A percentile compares a stretch with the other conserved stretches of the same genome.
phyloP scores from a whole-genome alignment of 495 filamentous ascomycete species.

The Niebla homalea region DNA sequence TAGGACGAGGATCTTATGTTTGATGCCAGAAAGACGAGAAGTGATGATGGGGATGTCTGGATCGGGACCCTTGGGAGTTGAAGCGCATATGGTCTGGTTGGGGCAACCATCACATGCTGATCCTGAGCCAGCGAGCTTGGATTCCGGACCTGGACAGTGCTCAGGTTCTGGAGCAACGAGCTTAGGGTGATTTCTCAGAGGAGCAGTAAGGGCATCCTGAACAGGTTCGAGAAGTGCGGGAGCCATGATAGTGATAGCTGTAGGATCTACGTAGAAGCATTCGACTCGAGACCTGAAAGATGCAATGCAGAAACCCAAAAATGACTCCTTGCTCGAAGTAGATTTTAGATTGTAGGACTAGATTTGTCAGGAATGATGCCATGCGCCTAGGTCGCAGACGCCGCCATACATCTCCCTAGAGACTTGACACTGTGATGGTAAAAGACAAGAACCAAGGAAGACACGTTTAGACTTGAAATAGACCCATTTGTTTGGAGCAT shows the following conservation, averaged over 20 bases:
- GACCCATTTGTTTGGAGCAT: too few species aligned
- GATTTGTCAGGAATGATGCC: too few species aligned
- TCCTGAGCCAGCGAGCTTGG: constrained; percentile 65
- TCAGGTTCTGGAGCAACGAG: constrained; percentile 91
- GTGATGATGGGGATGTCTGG: constrained; percentile 84
- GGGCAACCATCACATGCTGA: constrained; percentile 89
- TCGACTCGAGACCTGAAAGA: background rate
- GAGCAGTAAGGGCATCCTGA: constrained; percentile 51
- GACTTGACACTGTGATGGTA: too few species aligned
- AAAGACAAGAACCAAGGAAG: too few species aligned
- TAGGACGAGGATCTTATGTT: constrained; percentile 83
- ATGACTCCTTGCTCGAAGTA: too few species aligned
- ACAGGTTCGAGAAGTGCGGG: constrained; percentile 59
- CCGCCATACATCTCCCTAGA: too few species aligned
- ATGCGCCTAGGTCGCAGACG: too few species aligned
- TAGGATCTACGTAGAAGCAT: background rate
- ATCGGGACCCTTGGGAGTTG: constrained; percentile 89
- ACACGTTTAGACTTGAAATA: too few species aligned
- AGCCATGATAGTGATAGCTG: constrained; percentile 37
- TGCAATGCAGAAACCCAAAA: background rate
- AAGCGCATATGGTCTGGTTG: constrained; percentile 89
- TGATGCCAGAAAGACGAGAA: constrained; percentile 62
- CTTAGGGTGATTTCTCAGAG: constrained; percentile 56
- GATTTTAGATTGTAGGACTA: too few species aligned
- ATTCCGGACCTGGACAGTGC: constrained; percentile 93